Percentiles rank a stretch among this genome's conserved stretches.
These are phyloP conservation scores for Talaromyces trachyspermus DNA, from an alignment of 495 filamentous ascomycete genomes.

Conservation along the genomic window DNA sequence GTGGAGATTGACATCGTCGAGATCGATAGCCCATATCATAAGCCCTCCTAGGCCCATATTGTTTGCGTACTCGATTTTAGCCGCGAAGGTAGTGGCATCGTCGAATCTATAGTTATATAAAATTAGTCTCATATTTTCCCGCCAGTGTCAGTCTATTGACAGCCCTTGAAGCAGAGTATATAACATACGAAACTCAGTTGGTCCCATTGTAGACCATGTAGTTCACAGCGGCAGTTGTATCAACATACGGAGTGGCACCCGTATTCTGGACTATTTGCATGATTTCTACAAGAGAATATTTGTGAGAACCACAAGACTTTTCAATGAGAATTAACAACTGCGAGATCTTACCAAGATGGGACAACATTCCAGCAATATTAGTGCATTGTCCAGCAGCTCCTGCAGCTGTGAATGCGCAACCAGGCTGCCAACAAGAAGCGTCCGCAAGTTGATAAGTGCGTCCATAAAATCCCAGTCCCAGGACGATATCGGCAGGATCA, in stretches of 20 bases:
- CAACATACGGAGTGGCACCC: not conserved
- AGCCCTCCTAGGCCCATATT: slow-evolving; percentile 27
- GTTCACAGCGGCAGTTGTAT: slow-evolving; percentile 24
- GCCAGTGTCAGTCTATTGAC: slow-evolving; percentile 37
- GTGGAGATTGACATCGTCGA: slow-evolving; percentile 8
- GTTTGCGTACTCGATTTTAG: slow-evolving; percentile 32
- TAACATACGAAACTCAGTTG: slow-evolving; percentile 25
- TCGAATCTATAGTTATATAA: slow-evolving; percentile 30
- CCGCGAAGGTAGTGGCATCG: slow-evolving; percentile 25
- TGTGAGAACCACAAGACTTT: not conserved
- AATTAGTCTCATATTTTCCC: too few relatives aligned
- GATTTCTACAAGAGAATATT: slow-evolving; percentile 29
- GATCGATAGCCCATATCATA: slow-evolving; percentile 29
- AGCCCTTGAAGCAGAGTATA: not conserved
- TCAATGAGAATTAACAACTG: too few relatives aligned
- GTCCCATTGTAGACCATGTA: slow-evolving; percentile 23
- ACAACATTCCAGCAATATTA: slow-evolving; percentile 19
- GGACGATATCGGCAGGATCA: slow-evolving; percentile 26
- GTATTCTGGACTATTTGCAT: not conserved
- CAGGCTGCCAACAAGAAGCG: slow-evolving; percentile 19
- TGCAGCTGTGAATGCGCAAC: slow-evolving; percentile 18
- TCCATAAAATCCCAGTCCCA: slow-evolving; percentile 51
- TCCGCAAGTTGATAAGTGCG: slow-evolving; percentile 27
- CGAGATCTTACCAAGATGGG: slow-evolving; percentile 6
- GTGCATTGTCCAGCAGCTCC: slow-evolving; percentile 26